Percentiles rank a stretch among this genome's conserved stretches.
These are phyloP conservation scores for Carex parvula DNA, from an alignment of 176 grass and related monocot species.

Conservation along the genomic window DNA sequence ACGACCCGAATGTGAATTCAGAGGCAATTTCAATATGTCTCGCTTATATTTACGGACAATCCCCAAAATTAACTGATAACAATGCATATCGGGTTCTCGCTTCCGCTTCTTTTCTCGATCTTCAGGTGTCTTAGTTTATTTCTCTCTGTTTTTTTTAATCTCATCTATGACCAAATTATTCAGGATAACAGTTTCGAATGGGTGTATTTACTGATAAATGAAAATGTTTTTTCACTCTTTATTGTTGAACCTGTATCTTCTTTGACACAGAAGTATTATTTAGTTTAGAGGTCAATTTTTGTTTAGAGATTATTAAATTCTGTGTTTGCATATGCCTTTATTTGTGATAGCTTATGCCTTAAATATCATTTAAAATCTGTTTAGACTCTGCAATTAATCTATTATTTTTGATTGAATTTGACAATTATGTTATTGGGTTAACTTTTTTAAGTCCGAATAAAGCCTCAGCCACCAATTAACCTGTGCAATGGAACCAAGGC, in stretches of 20 bases:
- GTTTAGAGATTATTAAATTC: not conserved
- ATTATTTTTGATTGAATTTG: not conserved
- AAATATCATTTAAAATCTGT: not conserved
- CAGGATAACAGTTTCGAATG: not conserved
- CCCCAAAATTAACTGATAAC: conserved; percentile 82
- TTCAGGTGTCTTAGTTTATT: conserved; percentile 55
- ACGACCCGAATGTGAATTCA: conserved; percentile 89
- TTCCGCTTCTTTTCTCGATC: conserved; percentile 91
- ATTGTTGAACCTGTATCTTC: not conserved
- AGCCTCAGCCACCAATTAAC: not conserved
- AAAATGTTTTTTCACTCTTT: not conserved
- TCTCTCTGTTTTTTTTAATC: conserved; percentile 5
- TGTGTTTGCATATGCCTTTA: not conserved
- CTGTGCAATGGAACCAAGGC: not conserved
- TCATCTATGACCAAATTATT: not conserved
- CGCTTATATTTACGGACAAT: conserved; percentile 82
- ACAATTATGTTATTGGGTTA: not conserved
- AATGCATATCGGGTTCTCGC: conserved; percentile 92
- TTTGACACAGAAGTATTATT: not conserved
- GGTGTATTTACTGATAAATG: not conserved
- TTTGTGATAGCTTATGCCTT: not conserved
- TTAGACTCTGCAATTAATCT: not conserved
- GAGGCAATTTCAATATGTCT: conserved; percentile 73
- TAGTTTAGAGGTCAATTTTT: not conserved
- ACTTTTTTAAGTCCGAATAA: not conserved